Conservation (phyloP, 1,284 basidiomycete genomes). For the Earliella scabrosa region DNA sequence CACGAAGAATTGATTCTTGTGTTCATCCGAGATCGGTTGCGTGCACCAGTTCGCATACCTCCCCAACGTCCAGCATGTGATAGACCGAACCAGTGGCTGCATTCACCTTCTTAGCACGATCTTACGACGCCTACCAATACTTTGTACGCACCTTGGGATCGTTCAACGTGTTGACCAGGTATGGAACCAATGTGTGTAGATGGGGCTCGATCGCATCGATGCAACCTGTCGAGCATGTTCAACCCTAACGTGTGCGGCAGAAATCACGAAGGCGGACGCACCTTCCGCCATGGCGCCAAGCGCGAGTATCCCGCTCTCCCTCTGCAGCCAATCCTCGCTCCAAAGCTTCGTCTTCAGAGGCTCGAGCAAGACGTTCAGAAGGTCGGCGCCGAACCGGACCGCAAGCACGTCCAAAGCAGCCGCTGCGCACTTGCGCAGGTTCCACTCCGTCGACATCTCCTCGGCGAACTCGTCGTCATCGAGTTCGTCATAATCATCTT, state of each 20-base stretch:
- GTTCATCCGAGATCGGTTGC: slow-evolving; percentile 80
- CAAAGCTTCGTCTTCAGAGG: slow-evolving; percentile 95
- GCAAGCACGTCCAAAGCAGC: slow-evolving; percentile 98
- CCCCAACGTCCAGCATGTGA: slow-evolving; percentile 99
- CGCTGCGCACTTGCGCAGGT: slow-evolving; percentile 96
- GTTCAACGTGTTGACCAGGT: slow-evolving; percentile 88
- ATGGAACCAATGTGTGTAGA: slow-evolving; percentile 90
- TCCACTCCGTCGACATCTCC: slow-evolving; percentile 99
- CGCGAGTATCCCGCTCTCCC: slow-evolving; percentile 96
- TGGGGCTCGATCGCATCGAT: slow-evolving; percentile 96
- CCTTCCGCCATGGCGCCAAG: slow-evolving; percentile 98
- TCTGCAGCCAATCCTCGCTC: slow-evolving; percentile 91
- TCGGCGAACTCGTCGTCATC: slow-evolving; percentile 95
- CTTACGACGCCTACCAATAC: background rate
- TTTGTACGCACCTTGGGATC: slow-evolving; percentile 79
- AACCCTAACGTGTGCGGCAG: slow-evolving; percentile 3
- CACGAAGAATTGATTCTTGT: slow-evolving; percentile 90
- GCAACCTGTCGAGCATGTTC: slow-evolving; percentile 66
- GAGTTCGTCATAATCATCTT: slow-evolving; percentile 87
- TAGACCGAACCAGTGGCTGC: slow-evolving; percentile 95
- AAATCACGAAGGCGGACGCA: slow-evolving; percentile 40
- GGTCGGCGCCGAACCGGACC: slow-evolving; percentile 86
- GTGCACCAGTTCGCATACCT: slow-evolving; percentile 98
- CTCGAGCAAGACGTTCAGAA: slow-evolving; percentile 88
- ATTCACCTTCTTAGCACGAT: background rate